Base-by-base conservation (phyloP, 1,284 basidiomycete genomes). In the Cryptococcus sp. region DNA sequence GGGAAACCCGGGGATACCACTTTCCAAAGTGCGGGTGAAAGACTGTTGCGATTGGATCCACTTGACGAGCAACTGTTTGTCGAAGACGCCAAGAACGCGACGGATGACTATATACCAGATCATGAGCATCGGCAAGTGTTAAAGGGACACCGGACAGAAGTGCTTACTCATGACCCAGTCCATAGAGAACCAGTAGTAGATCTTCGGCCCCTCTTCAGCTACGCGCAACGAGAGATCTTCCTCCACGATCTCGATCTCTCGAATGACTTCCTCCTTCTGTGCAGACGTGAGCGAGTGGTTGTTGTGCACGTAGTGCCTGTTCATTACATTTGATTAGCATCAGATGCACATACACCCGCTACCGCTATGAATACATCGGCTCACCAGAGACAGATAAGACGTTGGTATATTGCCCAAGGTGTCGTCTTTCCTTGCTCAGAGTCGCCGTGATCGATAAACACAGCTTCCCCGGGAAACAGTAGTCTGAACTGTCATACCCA, bases 371-470 rank as follows among this genome's bases (percentile, higher is more conserved):
- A n/a, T n/a, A n/a, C n/a, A n/a, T n/a, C 6, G 45, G 16, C 56
- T 62, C 28, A 68, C 68, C 65, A 70, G 0, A 71, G 50, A 8
- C 60, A 50, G 16, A 65, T 53, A 4, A 61, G 47, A 1, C 59
- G 57, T 40, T 66, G 59, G 55, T 65, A 69, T 16, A 70, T 59
- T 0, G 58, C 50, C 67, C 70, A 68, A 12, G 60, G 59, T 11
- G 59, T 66, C 15, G 48, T 35, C 39, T 62, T 55, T 13, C 59
- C 57, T 15, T 20, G n/a, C 21, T 18, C 3, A 6, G 6, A 2
- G n/a, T 53, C 37, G 13, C 48, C 52, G 24, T 21, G 23, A 11
- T 35, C 42, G 2, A 46, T 43, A n/a, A 47, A 50, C 16, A 21
- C 20, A 38, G 46, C 53, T 42, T 63, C 63, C 6, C 63, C 55